Conservation (phyloP, 345 rosid genomes). For the Diplotaxis tenuifolia region DNA sequence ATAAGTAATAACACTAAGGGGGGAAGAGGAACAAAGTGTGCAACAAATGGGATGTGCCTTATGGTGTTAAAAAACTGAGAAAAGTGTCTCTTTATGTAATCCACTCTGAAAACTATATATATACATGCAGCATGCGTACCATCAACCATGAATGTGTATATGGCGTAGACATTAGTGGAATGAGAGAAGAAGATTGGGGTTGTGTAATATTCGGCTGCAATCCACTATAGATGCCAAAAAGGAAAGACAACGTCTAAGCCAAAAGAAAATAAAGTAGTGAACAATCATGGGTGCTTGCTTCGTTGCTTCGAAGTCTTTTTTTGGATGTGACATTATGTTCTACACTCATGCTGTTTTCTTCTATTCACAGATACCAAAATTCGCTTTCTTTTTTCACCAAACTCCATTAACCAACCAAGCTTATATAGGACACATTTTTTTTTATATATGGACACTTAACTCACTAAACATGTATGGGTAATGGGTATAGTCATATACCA, state of each 20-base stretch:
- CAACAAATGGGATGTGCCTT: too few species aligned
- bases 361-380: slow-evolving; percentile 8
- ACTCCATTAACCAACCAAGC: not conserved
- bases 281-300: slow-evolving; percentile 35
- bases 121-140: not conserved
- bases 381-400: not conserved
- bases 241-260: slow-evolving; percentile 30
- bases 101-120: not conserved
- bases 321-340: slow-evolving; percentile 23
- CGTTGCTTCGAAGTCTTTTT: slow-evolving; percentile 32
- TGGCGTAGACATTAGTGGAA: not conserved
- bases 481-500: not conserved
- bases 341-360: slow-evolving; percentile 32
- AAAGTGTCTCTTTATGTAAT: too few species aligned
- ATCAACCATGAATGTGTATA: not conserved
- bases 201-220: slow-evolving; percentile 33
- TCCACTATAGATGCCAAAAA: slow-evolving; percentile 35
- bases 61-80: too few species aligned
- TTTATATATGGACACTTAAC: not conserved
- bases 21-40: too few species aligned
- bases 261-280: slow-evolving; percentile 12
- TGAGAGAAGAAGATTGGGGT: slow-evolving; percentile 4
- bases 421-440: too few species aligned
- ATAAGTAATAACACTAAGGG: too few species aligned
- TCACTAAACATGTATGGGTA: not conserved